These are phyloP conservation scores for Myxozyma neotropica DNA, from an alignment of 805 yeast genomes.

Conservation along the genomic window DNA sequence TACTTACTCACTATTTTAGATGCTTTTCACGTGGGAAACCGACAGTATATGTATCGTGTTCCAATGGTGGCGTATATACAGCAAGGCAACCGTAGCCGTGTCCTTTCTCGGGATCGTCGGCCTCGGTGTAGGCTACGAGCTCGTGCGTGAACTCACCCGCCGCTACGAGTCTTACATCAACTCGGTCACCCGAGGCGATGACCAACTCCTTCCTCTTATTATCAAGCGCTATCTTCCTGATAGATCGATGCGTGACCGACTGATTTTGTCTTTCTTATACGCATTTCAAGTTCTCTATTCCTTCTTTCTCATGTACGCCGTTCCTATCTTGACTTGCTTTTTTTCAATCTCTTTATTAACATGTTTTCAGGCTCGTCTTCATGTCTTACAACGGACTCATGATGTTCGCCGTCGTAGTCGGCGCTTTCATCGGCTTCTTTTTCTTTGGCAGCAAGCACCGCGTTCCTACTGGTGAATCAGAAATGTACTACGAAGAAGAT, in stretches of 20 bases:
- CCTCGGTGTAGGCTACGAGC: slow-evolving; percentile 32
- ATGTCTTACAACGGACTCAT: slow-evolving; percentile 31
- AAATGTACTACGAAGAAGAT: slow-evolving; percentile 3
- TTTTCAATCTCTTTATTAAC: background rate
- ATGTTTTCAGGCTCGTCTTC: slow-evolving; percentile 22
- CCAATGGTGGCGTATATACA: slow-evolving; percentile 31
- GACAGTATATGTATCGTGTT: slow-evolving; percentile 30
- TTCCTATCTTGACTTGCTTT: background rate
- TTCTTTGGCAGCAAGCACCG: slow-evolving; percentile 29
- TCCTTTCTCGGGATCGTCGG: slow-evolving; percentile 34
- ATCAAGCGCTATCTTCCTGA: slow-evolving; percentile 23
- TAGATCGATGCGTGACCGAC: slow-evolving; percentile 24
- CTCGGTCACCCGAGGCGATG: slow-evolving; percentile 13
- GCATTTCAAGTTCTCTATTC: slow-evolving; percentile 32
- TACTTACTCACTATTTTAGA: slow-evolving; percentile 19
- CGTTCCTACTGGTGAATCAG: slow-evolving; percentile 12
- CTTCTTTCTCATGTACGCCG: slow-evolving; percentile 30
- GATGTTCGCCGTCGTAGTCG: slow-evolving; percentile 31
- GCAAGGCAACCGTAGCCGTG: slow-evolving; percentile 22
- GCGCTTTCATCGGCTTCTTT: slow-evolving; percentile 32
- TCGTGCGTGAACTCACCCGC: slow-evolving; percentile 31
- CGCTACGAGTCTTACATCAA: slow-evolving; percentile 26
- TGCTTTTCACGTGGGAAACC: slow-evolving; percentile 34
- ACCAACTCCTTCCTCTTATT: slow-evolving; percentile 20
- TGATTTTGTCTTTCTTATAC: slow-evolving; percentile 23